Base-by-base conservation (phyloP, 2,329 filamentous ascomycete species). In the Biscogniauxia marginata region DNA sequence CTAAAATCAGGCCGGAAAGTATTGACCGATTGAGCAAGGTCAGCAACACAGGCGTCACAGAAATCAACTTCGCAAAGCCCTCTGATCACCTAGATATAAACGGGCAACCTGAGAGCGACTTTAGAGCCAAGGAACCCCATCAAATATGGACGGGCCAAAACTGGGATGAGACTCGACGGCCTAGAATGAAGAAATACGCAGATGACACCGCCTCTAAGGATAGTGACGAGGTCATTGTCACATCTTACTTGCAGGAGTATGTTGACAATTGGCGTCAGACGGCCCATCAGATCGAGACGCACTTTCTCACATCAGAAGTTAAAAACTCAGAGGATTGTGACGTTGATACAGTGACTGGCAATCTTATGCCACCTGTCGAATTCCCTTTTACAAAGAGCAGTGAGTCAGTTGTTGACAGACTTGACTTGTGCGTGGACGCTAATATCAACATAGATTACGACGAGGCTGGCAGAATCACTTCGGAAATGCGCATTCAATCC, bases 331-430 rank as follows among this genome's bases (percentile, higher is more conserved):
- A 68, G 55, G 22, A 51, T n/a, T 61, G 63, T 19, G 77, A 77
- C 18, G 64, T 81, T 2, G 63, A 80, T 49, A 66, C 77, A 0
- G 19, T 46, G 1, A 74, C 67, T 0, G 77, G 77, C 3, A 7
- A 52, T 3, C 59, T 79, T 4, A 25, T 77, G 16, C 45, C 62
- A 0, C 72, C 73, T 0, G 43, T 77, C 1, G 30, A 64, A 0
- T 69, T 75, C 9, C 72, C 75, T 0, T 59, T 66, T 0, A 73
- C 73, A 1, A 50, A 69, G 3, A 61, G 0, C 20, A 52, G 45
- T 60, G 65, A 20, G 60, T 62, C 43, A 19, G 52, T 25, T 34
- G 23, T 44, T 61, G 46, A 63, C 19, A 22, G 3, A 44, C 43
- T 39, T n/a, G 4, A 9, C 3, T 9, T 55, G 51, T 19, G 7